Percentiles rank a stretch among this genome's conserved stretches.
These are phyloP conservation scores for Scheffersomyces cryptocercus DNA, from an alignment of 1,139 yeast genomes.

Conservation along the genomic window DNA sequence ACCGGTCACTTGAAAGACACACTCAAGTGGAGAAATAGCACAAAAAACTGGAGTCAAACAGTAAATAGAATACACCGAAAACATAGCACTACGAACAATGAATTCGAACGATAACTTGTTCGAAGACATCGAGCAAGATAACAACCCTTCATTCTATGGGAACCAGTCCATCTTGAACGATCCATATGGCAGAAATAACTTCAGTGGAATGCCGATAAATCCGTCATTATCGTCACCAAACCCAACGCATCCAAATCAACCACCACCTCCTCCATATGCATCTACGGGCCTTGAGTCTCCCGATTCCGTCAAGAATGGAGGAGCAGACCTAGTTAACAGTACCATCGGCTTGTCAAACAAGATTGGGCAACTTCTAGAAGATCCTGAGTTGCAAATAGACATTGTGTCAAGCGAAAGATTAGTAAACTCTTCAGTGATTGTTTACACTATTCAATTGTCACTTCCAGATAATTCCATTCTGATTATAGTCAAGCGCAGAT, in stretches of 20 bases:
- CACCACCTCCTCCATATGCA: neutral
- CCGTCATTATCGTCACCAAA: neutral
- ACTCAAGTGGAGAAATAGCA: too few species aligned
- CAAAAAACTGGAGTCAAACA: too few species aligned
- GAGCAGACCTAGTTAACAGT: slow-evolving; percentile 27
- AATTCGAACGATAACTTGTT: slow-evolving; percentile 17
- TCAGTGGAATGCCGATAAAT: neutral
- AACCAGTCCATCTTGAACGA: slow-evolving; percentile 28
- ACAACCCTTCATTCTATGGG: slow-evolving; percentile 49
- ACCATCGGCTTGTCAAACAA: slow-evolving; percentile 42
- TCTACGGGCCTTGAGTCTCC: neutral
- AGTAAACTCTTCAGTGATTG: slow-evolving; percentile 41
- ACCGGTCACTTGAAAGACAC: too few species aligned
- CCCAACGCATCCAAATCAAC: neutral
- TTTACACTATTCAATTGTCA: slow-evolving; percentile 38
- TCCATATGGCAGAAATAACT: slow-evolving; percentile 22
- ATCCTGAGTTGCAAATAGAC: slow-evolving; percentile 29
- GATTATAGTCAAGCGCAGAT: slow-evolving; percentile 48
- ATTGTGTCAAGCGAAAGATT: slow-evolving; percentile 39
- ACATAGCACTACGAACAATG: too few species aligned
- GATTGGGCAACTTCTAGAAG: slow-evolving; percentile 30
- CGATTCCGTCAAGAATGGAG: slow-evolving; percentile 1
- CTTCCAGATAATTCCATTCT: slow-evolving; percentile 14
- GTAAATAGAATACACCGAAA: too few species aligned
- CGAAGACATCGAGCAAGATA: slow-evolving; percentile 49